Base-by-base conservation (phyloP, 164 flowering plant species). In the Stephania yunnanensis region DNA sequence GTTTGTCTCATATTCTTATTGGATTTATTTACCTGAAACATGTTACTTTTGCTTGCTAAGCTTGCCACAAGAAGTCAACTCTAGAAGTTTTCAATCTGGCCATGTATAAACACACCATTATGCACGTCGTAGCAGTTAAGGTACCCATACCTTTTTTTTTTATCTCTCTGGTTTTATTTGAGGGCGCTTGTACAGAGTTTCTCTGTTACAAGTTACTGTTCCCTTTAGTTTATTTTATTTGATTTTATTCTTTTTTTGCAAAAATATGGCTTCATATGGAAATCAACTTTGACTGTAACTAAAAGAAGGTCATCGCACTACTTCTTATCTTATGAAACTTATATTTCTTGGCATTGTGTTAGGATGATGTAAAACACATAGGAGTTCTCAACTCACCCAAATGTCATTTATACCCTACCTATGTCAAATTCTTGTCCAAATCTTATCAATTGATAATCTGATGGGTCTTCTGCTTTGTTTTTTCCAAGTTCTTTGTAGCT, bases 1-100 rank as follows among this genome's bases (percentile, higher is more conserved):
- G 98, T 94, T 74, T 20, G 88, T 83, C 72, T 13, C 67, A 52
- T 61, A 12, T 65, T 61, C 46, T 71, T 36, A 36, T 42, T 53
- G 22, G 13, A 69, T 17, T 44, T 63, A 25, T 45, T 70, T 58
- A 46, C 68, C 25, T 19, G 68, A 30, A 50, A n/a, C 11, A n/a
- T 46, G 29, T 45, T 19, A 20, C 66, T 61, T 61, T 61, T 61
- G 66, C 2, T 61, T 61, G 25, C 66, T 61, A 61, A 58, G 25
- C 20, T 20, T 61, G n/a, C n/a, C 2, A 19, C 66, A 61, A 61
- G 4, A 61, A 15, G 10, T 61, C 25, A 61, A 61, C 7, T 61
- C 22, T 61, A 19, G 20, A 61, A 25, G 25, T 61, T 61, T 61
- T 61, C 9, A 61, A 20, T 61, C 20, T 61, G 66, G 25, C 8